A percentile compares a stretch with the other conserved stretches of the same genome.
These are phyloP conservation scores for Vitis riparia DNA, from an alignment of 164 flowering plant species.

Conservation along the genomic window DNA sequence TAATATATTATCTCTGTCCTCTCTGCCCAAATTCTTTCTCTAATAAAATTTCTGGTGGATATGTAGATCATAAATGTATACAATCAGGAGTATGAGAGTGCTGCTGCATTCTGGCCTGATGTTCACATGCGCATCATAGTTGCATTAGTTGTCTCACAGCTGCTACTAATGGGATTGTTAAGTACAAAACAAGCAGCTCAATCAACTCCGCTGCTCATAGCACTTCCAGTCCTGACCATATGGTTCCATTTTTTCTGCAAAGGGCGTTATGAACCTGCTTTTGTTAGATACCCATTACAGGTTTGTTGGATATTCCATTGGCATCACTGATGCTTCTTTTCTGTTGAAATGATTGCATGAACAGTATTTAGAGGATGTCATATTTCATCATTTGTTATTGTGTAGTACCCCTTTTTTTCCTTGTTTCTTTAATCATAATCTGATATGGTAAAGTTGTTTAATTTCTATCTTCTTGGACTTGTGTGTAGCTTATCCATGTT, in stretches of 20 bases:
- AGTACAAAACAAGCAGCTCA: conserved; percentile 66
- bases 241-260: conserved; percentile 80
- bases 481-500: too few relatives aligned
- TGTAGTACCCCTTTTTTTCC: not conserved
- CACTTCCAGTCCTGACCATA: conserved; percentile 76
- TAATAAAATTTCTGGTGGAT: conserved; percentile 6
- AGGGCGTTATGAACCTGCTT: conserved; percentile 76
- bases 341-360: not conserved
- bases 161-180: conserved; percentile 67
- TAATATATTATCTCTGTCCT: not conserved
- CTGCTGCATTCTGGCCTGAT: conserved; percentile 88
- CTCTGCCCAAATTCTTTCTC: not conserved
- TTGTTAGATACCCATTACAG: conserved; percentile 68
- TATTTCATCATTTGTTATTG: not conserved
- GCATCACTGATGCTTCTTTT: not conserved
- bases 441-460: too few relatives aligned
- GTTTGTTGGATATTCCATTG: conserved; percentile 30
- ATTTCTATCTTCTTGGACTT: too few relatives aligned
- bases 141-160: conserved; percentile 66
- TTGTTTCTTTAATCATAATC: too few relatives aligned
- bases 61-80: conserved; percentile 79
- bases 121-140: conserved; percentile 68
- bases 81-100: conserved; percentile 85
- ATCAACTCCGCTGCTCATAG: conserved; percentile 68
- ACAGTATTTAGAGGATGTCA: too few relatives aligned